phyloP scores from a whole-genome alignment of 2,329 filamentous ascomycete genomes.

The Aphanocladium album region DNA sequence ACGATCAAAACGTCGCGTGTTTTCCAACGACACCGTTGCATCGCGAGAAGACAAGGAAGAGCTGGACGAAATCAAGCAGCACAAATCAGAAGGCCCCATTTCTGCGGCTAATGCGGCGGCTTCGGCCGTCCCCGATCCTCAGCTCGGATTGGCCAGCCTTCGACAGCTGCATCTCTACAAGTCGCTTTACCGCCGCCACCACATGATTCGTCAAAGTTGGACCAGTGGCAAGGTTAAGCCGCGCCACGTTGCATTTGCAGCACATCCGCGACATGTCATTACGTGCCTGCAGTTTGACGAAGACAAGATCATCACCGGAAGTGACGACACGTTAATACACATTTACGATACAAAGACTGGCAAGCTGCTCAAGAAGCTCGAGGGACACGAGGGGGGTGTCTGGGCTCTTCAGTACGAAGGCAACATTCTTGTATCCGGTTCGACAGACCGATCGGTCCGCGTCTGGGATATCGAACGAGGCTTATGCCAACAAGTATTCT shows the following conservation, averaged over 20 bases:
- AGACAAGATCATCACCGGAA: conserved; percentile 96
- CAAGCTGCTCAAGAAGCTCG: conserved; percentile 72
- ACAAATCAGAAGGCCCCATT: conserved; percentile 74
- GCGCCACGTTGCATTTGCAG: conserved; percentile 90
- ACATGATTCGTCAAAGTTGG: conserved; percentile 88
- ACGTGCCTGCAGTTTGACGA: conserved; percentile 97
- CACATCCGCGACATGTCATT: conserved; percentile 92
- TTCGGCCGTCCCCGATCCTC: conserved; percentile 73
- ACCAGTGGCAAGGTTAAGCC: conserved; percentile 81
- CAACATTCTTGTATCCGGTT: conserved; percentile 91
- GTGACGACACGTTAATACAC: conserved; percentile 95
- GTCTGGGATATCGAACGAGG: conserved; percentile 98
- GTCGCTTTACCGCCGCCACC: conserved; percentile 87
- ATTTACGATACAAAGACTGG: conserved; percentile 97
- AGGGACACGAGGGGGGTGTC: conserved; percentile 93
- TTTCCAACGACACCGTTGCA: conserved; percentile 40
- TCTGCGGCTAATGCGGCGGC: conserved; percentile 84
- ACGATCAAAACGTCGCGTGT: conserved; percentile 49
- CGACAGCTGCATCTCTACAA: conserved; percentile 90
- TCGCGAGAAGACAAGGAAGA: conserved; percentile 38
- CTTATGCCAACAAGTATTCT: conserved; percentile 89
- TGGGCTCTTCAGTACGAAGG: conserved; percentile 97
- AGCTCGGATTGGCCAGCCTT: conserved; percentile 71
- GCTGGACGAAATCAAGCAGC: conserved; percentile 38
- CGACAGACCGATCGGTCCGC: conserved; percentile 94